These are phyloP conservation scores for Cercospora canescens DNA, from an alignment of 2,329 filamentous ascomycete genomes.

Conservation along the genomic window DNA sequence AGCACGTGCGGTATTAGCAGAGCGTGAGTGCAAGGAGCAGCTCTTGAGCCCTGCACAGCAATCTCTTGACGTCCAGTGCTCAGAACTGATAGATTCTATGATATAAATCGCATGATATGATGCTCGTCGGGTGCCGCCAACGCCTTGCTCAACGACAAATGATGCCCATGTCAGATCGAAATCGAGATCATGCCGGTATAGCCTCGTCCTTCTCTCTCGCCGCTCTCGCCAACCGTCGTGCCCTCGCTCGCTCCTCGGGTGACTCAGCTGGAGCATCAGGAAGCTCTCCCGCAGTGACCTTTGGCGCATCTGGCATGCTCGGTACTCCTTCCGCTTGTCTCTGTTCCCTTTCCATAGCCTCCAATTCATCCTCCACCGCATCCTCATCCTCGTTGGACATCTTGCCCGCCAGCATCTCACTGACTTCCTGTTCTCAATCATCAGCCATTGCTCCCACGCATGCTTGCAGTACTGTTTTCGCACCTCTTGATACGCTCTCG, in stretches of 20 bases:
- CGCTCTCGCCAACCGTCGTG: constrained; percentile 31
- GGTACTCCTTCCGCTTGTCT: constrained; percentile 29
- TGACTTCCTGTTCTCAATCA: constrained; percentile 68
- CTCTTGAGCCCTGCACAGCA: background rate
- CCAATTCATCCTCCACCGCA: constrained; percentile 94
- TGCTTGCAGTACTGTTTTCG: background rate
- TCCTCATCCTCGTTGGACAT: constrained; percentile 96
- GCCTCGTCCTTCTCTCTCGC: constrained; percentile 24
- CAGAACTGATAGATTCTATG: background rate
- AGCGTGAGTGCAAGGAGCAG: no score
- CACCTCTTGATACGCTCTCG: constrained; percentile 86
- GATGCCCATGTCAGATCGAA: background rate
- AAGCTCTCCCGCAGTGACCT: constrained; percentile 28
- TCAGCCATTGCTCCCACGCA: background rate
- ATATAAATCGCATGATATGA: background rate
- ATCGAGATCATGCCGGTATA: constrained; percentile 26
- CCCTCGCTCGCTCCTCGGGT: constrained; percentile 31
- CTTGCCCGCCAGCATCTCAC: constrained; percentile 81
- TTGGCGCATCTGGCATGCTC: constrained; percentile 43
- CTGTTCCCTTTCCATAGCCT: constrained; percentile 71
- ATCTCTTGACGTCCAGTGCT: background rate
- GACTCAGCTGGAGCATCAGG: constrained; percentile 35
- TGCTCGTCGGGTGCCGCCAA: background rate
- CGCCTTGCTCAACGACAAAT: constrained; percentile 2
- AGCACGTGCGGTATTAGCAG: no score